Evolutionary conservation across 1,139 yeast genomes (phyloP), one percentile per base, ranked within the genome.

Genomic region (Geotrichum citri-aurantii): DNA sequence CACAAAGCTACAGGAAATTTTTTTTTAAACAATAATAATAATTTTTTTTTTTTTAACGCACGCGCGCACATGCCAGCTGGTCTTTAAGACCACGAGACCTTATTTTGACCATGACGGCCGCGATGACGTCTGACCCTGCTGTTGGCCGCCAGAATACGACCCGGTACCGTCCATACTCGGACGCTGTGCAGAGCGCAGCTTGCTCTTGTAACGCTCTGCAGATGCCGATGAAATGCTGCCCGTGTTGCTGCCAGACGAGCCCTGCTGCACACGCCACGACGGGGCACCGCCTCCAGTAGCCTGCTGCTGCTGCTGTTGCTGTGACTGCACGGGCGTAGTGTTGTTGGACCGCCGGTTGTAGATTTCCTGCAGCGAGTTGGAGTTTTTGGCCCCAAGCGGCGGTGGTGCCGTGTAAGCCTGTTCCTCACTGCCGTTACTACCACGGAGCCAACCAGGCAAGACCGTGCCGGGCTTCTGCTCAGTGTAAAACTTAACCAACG

Each of bases 401-500:
- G 52, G 29, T 12, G 52, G 52, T 7, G 31, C 19, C 8, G 26
- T 31, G 40, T 31, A 31, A 4, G 4, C 14, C n/a, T 31, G 40
- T 31, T 4, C 40, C n/a, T 31, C 33, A 17, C 21, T 19, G 21
- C 55, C 31, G 47, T 29, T 23, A 12, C 55, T 42, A 17, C 48
- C 42, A 21, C 53, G 29, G 2, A 69, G 66, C 73, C 73, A 69
- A 26, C 59, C 57, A 1, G 73, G 72, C 40, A 31, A 11, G 40
- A 31, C 10, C 14, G 65, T 21, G 4, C 52, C 48, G 24, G 66
- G 66, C 14, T 62, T 65, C 52, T 63, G 62, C 19, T 61, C 60
- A 23, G 58, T 54, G 58, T 74, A 73, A 65, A 60, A 72, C 53
- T 67, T 63, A 11, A 69, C 67, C 55, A 73, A 61, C 5, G 76